Percentiles rank a stretch among this genome's conserved stretches.
phyloP scores from a whole-genome alignment of 192 early-diverging fungal genomes.

The Entomortierella parvispora region DNA sequence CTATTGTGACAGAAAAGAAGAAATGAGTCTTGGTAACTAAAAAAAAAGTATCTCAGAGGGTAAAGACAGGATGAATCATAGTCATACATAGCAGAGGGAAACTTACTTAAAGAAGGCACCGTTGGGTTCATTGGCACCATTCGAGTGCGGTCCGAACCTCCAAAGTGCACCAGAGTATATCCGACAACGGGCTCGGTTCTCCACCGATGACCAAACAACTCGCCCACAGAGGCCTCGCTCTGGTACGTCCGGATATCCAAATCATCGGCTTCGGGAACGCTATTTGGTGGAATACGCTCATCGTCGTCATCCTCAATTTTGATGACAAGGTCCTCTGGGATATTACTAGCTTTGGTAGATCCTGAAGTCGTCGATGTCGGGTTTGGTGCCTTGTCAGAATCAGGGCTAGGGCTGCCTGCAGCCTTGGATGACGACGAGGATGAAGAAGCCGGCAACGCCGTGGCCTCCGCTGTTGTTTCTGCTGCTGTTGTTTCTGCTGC shows the following conservation, averaged over 20 bases:
- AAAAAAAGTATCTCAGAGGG: not conserved
- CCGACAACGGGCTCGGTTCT: conserved; percentile 40
- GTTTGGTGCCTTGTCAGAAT: too few species aligned
- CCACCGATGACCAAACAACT: conserved; percentile 46
- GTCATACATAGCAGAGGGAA: not conserved
- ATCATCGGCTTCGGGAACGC: not conserved
- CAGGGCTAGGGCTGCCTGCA: too few species aligned
- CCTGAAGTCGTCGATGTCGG: not conserved
- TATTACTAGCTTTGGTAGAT: not conserved
- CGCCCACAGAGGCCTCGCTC: conserved; percentile 38
- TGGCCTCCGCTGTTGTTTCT: too few species aligned
- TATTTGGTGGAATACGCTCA: not conserved
- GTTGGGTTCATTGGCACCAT: conserved; percentile 51
- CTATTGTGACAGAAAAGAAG: not conserved
- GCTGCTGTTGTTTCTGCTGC: too few species aligned
- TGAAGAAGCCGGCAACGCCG: too few species aligned
- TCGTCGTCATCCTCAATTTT: conserved; percentile 50
- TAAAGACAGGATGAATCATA: not conserved
- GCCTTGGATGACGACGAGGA: too few species aligned
- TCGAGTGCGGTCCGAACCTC: conserved; percentile 36
- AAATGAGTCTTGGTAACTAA: too few species aligned
- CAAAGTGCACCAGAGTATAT: conserved; percentile 42
- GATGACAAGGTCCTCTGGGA: conserved; percentile 14
- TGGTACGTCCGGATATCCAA: conserved; percentile 18
- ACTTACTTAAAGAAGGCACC: conserved; percentile 40